phyloP scores from a whole-genome alignment of 495 filamentous ascomycete species.

The Chaetomium tenue region DNA sequence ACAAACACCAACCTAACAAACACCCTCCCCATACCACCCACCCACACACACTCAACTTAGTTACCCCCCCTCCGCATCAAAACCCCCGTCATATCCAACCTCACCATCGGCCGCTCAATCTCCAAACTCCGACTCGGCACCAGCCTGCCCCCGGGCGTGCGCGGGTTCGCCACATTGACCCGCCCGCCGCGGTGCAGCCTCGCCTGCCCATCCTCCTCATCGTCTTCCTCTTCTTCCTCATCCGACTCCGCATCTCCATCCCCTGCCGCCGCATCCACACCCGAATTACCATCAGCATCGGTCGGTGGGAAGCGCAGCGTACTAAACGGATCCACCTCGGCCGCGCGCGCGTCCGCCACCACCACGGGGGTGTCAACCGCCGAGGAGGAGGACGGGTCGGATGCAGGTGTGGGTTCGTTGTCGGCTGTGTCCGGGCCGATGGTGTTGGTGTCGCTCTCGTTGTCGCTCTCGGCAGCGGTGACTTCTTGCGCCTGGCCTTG shows the following conservation, averaged over 20 bases:
- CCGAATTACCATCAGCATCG: too few relatives aligned
- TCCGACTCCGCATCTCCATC: neutral
- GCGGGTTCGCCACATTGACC: constrained; percentile 55
- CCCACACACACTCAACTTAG: too few relatives aligned
- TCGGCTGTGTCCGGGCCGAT: constrained; percentile 8
- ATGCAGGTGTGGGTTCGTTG: neutral
- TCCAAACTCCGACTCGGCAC: constrained; percentile 51
- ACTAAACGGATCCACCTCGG: constrained; percentile 16
- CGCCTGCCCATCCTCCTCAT: constrained; percentile 37
- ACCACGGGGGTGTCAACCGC: neutral
- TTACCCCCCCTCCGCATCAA: constrained; percentile 16
- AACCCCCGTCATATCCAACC: constrained; percentile 36
- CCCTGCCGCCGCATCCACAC: neutral
- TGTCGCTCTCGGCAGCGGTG: neutral
- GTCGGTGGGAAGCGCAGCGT: neutral
- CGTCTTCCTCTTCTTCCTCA: neutral
- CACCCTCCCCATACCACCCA: neutral
- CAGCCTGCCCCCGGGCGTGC: constrained; percentile 51
- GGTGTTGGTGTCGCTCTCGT: constrained; percentile 18
- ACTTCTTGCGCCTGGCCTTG: too few relatives aligned
- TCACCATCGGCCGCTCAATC: constrained; percentile 43
- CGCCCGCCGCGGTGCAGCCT: constrained; percentile 46
- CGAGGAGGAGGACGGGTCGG: neutral
- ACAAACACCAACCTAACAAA: neutral
- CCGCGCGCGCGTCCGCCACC: neutral